These are phyloP conservation scores for Pseudogymnoascus pannorum DNA, from an alignment of 2,329 filamentous ascomycete species.

Conservation along the genomic window DNA sequence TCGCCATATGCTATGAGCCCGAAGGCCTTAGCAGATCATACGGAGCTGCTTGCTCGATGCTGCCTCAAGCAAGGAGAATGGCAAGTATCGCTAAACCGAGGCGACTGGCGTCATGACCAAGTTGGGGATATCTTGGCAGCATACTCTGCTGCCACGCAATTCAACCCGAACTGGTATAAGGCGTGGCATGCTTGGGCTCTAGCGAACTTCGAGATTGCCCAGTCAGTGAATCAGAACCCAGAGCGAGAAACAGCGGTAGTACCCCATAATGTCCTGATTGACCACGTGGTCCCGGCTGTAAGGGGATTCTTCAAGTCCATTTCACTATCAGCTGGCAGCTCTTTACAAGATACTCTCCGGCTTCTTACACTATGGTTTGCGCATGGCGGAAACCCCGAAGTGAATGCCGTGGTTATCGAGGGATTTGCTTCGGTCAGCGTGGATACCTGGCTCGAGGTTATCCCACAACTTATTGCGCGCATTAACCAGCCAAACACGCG, in stretches of 20 bases:
- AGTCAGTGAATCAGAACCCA: conserved; percentile 48
- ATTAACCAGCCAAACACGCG: conserved; percentile 93
- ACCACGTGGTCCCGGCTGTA: conserved; percentile 90
- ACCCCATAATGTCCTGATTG: conserved; percentile 60
- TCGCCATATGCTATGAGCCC: conserved; percentile 31
- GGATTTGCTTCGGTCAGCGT: conserved; percentile 89
- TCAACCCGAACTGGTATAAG: conserved; percentile 95
- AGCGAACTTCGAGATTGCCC: conserved; percentile 97
- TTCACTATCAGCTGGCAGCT: conserved; percentile 81
- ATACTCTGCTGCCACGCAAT: conserved; percentile 85
- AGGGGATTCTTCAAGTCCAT: conserved; percentile 98
- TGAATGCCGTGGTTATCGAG: conserved; percentile 81
- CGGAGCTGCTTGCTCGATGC: conserved; percentile 80
- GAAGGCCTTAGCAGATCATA: conserved; percentile 51
- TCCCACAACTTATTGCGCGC: conserved; percentile 91
- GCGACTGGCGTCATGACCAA: conserved; percentile 81
- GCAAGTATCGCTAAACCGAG: conserved; percentile 77
- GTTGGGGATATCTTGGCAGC: conserved; percentile 85
- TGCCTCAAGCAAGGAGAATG: conserved; percentile 96
- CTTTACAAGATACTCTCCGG: conserved; percentile 88
- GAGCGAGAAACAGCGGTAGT: conserved; percentile 35
- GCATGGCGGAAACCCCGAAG: conserved; percentile 80
- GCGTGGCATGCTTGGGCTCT: conserved; percentile 99
- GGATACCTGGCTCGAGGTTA: conserved; percentile 97
- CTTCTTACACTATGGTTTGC: conserved; percentile 94